Evolutionary conservation across 129 eudicot species (phyloP).

Genomic region (Tagetes patula): DNA sequence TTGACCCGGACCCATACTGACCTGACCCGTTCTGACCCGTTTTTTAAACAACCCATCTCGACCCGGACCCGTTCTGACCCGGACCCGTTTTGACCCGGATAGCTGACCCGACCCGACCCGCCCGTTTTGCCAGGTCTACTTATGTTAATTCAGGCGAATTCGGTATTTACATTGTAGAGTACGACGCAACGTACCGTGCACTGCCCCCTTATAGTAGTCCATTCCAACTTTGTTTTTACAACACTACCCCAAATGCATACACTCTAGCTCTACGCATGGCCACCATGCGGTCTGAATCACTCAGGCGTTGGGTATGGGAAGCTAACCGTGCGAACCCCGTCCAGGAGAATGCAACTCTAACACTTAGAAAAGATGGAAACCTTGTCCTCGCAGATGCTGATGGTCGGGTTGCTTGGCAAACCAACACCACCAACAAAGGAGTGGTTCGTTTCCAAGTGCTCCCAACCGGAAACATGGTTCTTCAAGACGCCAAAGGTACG

Average conservation of each 20-base stretch:
- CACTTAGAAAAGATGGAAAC: slow-evolving; percentile 39
- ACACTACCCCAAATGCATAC: slow-evolving; percentile 47
- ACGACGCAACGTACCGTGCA: slow-evolving; percentile 22
- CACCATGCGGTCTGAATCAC: not conserved
- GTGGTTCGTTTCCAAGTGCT: slow-evolving; percentile 35
- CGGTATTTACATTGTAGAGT: slow-evolving; percentile 3
- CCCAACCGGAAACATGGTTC: slow-evolving; percentile 45
- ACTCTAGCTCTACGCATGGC: slow-evolving; percentile 45
- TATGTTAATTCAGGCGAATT: too few relatives aligned
- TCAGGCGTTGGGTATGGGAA: slow-evolving; percentile 45
- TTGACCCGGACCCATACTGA: too few relatives aligned
- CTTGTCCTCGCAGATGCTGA: slow-evolving; percentile 41
- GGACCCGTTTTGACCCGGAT: too few relatives aligned
- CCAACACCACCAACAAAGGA: slow-evolving; percentile 48
- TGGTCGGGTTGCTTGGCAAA: slow-evolving; percentile 44
- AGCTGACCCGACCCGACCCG: too few relatives aligned
- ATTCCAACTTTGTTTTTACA: slow-evolving; percentile 43
- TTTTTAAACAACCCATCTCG: too few relatives aligned
- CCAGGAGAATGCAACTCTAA: slow-evolving; percentile 38
- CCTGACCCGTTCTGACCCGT: too few relatives aligned
- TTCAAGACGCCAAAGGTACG: slow-evolving; percentile 37
- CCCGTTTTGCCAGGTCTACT: too few relatives aligned
- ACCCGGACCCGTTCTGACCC: too few relatives aligned
- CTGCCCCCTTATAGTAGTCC: slow-evolving; percentile 21
- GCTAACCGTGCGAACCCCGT: slow-evolving; percentile 51